A percentile compares a stretch with the other conserved stretches of the same genome.
Evolutionary conservation across 202 grass and related monocot genomes (phyloP).

Genomic region (Cymbopogon flexuosus): DNA sequence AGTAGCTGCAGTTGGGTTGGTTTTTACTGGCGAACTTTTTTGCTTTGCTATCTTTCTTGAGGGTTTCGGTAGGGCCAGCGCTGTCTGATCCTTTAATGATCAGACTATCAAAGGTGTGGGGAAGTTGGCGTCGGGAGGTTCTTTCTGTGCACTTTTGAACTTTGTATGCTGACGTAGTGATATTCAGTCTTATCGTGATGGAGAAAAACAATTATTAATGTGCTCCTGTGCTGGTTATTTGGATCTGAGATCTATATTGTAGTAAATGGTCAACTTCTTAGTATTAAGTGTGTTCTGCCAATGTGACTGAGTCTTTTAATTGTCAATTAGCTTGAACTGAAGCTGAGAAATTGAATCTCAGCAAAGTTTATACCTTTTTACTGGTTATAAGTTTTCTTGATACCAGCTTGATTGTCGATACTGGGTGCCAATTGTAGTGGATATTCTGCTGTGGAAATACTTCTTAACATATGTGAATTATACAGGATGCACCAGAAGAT

Average conservation of each 20-base stretch:
- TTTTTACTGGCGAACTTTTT: background rate
- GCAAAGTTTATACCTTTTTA: background rate
- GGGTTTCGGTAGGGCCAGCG: background rate
- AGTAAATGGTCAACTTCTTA: background rate
- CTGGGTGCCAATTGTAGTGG: background rate
- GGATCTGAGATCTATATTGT: background rate
- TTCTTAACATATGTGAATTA: conserved; percentile 16
- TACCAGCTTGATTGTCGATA: background rate
- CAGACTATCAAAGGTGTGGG: background rate
- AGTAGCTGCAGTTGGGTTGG: background rate
- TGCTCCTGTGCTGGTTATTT: background rate
- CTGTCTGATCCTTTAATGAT: background rate
- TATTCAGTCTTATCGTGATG: background rate
- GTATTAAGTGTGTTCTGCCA: background rate
- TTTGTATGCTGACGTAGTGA: background rate
- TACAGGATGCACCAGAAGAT: conserved; percentile 92
- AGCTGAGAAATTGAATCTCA: background rate
- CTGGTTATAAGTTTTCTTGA: background rate
- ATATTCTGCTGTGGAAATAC: background rate
- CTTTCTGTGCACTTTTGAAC: background rate
- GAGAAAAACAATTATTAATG: background rate
- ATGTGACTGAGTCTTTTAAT: background rate
- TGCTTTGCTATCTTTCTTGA: background rate
- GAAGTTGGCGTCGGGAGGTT: background rate
- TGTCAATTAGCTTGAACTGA: background rate